Conservation (phyloP, 805 yeast species). For the Metschnikowia cubensis region DNA sequence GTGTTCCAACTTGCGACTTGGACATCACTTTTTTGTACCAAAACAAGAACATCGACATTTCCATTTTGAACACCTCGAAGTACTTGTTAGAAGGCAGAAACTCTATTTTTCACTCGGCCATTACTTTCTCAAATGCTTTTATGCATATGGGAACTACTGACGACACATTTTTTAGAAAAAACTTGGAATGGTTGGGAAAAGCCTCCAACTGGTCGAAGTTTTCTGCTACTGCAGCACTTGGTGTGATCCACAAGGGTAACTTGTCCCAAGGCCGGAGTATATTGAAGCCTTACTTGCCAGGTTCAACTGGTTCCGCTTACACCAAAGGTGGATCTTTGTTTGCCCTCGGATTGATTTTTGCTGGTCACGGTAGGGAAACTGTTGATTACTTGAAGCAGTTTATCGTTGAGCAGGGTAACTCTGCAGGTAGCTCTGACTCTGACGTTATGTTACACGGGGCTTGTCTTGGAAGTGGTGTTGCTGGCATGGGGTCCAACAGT, state of each 20-base stretch:
- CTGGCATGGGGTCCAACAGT: slow-evolving; percentile 90
- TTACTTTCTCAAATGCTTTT: slow-evolving; percentile 90
- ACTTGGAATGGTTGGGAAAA: slow-evolving; percentile 92
- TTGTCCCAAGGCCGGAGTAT: slow-evolving; percentile 84
- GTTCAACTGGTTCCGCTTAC: slow-evolving; percentile 71
- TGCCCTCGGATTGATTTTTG: slow-evolving; percentile 90
- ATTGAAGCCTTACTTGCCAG: slow-evolving; percentile 88
- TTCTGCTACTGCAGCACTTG: slow-evolving; percentile 95
- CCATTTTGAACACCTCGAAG: slow-evolving; percentile 78
- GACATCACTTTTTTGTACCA: slow-evolving; percentile 83
- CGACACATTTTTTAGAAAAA: slow-evolving; percentile 85
- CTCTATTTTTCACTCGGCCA: slow-evolving; percentile 93
- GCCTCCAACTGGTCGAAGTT: slow-evolving; percentile 99
- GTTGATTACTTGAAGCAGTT: slow-evolving; percentile 73
- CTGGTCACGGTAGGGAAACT: slow-evolving; percentile 91
- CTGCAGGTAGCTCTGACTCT: slow-evolving; percentile 62
- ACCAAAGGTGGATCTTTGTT: slow-evolving; percentile 94
- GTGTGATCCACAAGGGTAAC: slow-evolving; percentile 95
- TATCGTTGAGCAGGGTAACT: slow-evolving; percentile 60
- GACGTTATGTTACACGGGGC: slow-evolving; percentile 95
- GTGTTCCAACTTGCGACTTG: slow-evolving; percentile 91
- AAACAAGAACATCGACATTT: slow-evolving; percentile 82
- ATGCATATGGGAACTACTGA: slow-evolving; percentile 96
- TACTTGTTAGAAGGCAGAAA: slow-evolving; percentile 81
- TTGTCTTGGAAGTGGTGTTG: slow-evolving; percentile 89